These are phyloP conservation scores for Fragilariopsis cylindrus DNA, from an alignment of 108 stramenopile species.

Conservation along the genomic window DNA sequence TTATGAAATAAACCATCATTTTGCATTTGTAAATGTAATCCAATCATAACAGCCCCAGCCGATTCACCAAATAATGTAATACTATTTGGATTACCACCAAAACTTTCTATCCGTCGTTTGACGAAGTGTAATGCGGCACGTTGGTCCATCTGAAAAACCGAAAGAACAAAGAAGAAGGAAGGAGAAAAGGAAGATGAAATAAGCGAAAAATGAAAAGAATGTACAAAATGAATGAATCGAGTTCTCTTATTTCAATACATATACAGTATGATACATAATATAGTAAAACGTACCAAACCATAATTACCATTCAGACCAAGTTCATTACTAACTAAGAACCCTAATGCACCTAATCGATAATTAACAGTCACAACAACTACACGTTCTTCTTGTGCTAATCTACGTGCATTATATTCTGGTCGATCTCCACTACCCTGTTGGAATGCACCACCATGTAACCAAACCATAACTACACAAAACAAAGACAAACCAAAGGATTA, in stretches of 20 bases:
- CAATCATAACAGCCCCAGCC: slow-evolving; percentile 84
- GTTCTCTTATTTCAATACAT: too few relatives aligned
- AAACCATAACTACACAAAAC: slow-evolving; percentile 45
- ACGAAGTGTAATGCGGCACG: slow-evolving; percentile 81
- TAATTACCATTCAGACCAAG: slow-evolving; percentile 63
- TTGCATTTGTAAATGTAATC: slow-evolving; percentile 77
- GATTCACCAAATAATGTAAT: slow-evolving; percentile 87
- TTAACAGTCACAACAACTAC: slow-evolving; percentile 72
- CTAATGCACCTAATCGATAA: slow-evolving; percentile 72
- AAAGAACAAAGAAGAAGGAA: too few relatives aligned
- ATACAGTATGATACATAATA: too few relatives aligned
- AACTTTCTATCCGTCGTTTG: slow-evolving; percentile 66
- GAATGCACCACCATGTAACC: slow-evolving; percentile 72
- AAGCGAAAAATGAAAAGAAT: too few relatives aligned
- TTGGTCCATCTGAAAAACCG: slow-evolving; percentile 56
- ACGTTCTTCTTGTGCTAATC: slow-evolving; percentile 51
- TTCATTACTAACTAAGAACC: slow-evolving; percentile 57
- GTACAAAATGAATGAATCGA: too few relatives aligned
- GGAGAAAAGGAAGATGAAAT: too few relatives aligned
- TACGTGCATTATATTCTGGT: slow-evolving; percentile 58
- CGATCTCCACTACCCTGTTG: slow-evolving; percentile 51
- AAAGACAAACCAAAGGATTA: background rate
- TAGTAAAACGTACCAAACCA: slow-evolving; percentile 20
- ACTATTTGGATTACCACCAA: slow-evolving; percentile 84
- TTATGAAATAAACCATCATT: slow-evolving; percentile 50